These are phyloP conservation scores for Boletales sp. DNA, from an alignment of 768 basidiomycete genomes.

Conservation along the genomic window DNA sequence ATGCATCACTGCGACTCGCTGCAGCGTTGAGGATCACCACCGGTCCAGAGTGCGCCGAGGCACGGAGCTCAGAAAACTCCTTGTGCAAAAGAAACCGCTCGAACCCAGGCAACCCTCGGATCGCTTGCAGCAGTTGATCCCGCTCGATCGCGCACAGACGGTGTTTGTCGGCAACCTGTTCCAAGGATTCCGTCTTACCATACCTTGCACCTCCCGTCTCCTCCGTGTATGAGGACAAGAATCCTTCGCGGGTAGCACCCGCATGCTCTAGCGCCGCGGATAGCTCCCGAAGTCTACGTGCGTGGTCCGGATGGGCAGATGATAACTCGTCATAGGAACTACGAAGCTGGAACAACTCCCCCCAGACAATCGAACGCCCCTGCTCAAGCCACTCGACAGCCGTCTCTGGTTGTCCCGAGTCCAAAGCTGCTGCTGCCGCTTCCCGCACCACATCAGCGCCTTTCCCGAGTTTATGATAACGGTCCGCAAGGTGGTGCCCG, in stretches of 20 bases:
- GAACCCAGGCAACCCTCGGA: conserved; percentile 2
- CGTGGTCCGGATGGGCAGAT: conserved; percentile 3
- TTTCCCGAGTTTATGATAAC: conserved; percentile 10
- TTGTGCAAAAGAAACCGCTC: conserved; percentile 1
- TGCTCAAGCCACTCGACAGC: conserved; percentile 18
- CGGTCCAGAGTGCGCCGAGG: conserved; percentile 20
- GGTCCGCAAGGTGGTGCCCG: conserved; percentile 13
- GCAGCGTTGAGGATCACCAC: conserved; percentile 33
- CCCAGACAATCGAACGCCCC: conserved; percentile 13
- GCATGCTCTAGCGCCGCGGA: background rate
- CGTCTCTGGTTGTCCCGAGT: background rate
- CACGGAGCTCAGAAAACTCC: conserved; percentile 7
- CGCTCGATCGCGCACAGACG: conserved; percentile 3
- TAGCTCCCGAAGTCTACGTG: background rate
- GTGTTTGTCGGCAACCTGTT: conserved; percentile 1
- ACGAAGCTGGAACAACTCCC: conserved; percentile 12
- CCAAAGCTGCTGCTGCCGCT: conserved; percentile 20
- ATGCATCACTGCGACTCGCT: conserved; percentile 32
- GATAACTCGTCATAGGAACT: conserved; percentile 7
- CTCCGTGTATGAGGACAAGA: background rate
- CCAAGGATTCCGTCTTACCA: background rate
- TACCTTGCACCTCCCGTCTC: background rate
- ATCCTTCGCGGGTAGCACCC: background rate
- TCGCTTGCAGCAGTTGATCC: background rate
- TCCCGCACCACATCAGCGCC: conserved; percentile 16